Evolutionary conservation across 169 alveolate species (phyloP).

Genomic region (Plasmodium berghei): DNA sequence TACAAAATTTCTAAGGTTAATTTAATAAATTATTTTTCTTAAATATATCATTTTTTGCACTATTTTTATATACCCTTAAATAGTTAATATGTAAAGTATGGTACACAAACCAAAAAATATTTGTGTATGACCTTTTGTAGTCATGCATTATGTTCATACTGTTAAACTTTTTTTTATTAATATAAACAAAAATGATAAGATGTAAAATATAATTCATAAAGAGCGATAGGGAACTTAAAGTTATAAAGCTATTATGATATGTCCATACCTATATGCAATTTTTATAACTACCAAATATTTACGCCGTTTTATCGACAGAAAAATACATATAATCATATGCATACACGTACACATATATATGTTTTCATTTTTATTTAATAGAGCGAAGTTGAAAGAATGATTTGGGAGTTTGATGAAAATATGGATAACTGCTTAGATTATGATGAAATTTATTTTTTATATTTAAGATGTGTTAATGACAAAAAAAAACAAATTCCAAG

Average conservation of each 20-base stretch:
- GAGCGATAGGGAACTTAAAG: too few species aligned
- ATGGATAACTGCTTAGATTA: constrained; percentile 74
- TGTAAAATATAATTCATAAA: too few species aligned
- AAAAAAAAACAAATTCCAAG: constrained; percentile 68
- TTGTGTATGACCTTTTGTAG: too few species aligned
- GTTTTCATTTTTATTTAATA: constrained; percentile 6
- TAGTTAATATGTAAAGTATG: not conserved
- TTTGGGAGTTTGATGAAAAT: constrained; percentile 72
- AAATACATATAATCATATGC: not conserved
- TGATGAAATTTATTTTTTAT: constrained; percentile 70
- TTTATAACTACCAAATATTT: too few species aligned
- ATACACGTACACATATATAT: not conserved
- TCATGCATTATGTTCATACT: too few species aligned
- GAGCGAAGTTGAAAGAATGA: constrained; percentile 75
- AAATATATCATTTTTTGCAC: not conserved
- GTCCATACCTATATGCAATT: too few species aligned
- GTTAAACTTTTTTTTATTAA: too few species aligned
- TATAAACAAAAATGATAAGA: too few species aligned
- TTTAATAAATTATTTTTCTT: not conserved
- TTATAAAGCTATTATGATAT: too few species aligned
- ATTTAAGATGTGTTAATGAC: constrained; percentile 64
- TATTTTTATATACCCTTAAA: constrained; percentile 5
- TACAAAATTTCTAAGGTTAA: constrained; percentile 75
- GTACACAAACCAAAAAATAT: too few species aligned
- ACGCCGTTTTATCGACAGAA: too few species aligned